A percentile compares a stretch with the other conserved stretches of the same genome.
These are phyloP conservation scores for Trichoderma harzianum DNA, from an alignment of 2,329 filamentous ascomycete species.

Conservation along the genomic window DNA sequence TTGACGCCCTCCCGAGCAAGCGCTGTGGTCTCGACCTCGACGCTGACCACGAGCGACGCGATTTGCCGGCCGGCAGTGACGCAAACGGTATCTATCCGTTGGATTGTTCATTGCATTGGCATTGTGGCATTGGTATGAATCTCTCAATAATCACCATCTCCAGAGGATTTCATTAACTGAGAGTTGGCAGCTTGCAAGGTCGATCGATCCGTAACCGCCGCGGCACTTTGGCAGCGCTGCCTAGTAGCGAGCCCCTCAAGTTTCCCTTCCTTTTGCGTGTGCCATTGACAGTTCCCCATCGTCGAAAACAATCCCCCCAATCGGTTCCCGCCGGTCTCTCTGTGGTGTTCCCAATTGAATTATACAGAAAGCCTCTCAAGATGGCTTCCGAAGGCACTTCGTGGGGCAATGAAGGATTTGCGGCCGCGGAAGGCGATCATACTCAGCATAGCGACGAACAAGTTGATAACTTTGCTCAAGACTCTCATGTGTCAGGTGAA, in stretches of 20 bases:
- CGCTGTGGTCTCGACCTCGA: conserved; percentile 1
- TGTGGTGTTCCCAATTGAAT: conserved; percentile 9
- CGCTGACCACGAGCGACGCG: conserved; percentile 13
- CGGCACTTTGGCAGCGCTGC: background rate
- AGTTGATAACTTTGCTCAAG: conserved; percentile 48
- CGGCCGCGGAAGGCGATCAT: conserved; percentile 54
- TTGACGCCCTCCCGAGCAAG: background rate
- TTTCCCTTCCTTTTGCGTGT: background rate
- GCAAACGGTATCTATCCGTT: background rate
- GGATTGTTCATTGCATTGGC: background rate
- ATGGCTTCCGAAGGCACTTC: conserved; percentile 41
- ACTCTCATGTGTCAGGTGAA: conserved; percentile 49
- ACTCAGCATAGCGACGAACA: conserved; percentile 54
- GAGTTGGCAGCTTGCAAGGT: background rate
- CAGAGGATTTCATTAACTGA: background rate
- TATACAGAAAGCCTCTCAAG: conserved; percentile 19
- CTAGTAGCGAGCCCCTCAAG: background rate
- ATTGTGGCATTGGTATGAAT: background rate
- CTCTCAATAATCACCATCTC: background rate
- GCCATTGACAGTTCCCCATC: background rate
- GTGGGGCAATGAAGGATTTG: conserved; percentile 54
- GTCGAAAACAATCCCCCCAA: background rate
- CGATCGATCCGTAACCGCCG: conserved; percentile 3
- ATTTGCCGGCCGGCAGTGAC: background rate
- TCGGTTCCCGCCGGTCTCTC: background rate